These are phyloP conservation scores for Macrolepiota dolichaula DNA, from an alignment of 768 basidiomycete genomes.

Conservation along the genomic window DNA sequence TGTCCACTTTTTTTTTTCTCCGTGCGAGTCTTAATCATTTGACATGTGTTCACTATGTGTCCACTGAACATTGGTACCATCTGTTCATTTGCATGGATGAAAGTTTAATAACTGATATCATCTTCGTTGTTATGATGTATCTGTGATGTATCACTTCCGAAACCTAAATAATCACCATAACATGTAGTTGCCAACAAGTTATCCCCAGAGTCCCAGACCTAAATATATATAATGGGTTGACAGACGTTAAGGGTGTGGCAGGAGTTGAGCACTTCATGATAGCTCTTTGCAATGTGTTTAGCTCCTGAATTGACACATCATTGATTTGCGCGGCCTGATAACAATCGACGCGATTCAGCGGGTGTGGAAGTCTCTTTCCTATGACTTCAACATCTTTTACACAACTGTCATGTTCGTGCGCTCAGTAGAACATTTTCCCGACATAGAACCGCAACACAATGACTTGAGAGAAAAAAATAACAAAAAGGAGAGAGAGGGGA, in stretches of 20 bases:
- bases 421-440: background rate
- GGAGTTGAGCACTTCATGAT: background rate
- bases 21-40: background rate
- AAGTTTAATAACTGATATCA: background rate
- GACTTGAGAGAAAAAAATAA: background rate
- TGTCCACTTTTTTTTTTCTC: background rate
- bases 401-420: too few species aligned
- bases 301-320: background rate
- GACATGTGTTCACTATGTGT: background rate
- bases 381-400: too few species aligned
- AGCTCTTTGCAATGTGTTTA: too few species aligned
- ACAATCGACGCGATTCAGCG: too few species aligned
- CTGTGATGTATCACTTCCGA: background rate
- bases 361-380: too few species aligned
- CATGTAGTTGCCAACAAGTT: too few species aligned
- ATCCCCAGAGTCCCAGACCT: background rate
- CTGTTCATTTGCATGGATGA: background rate
- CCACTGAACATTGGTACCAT: background rate
- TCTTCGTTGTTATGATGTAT: background rate
- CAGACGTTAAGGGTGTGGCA: background rate
- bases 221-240: background rate
- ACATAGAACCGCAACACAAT: background rate
- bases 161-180: too few species aligned
- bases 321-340: background rate
- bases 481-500: background rate